Evolutionary conservation across 2,329 filamentous ascomycete genomes (phyloP), one percentile per base, ranked within the genome.

Genomic region (Aspergillus luchuensis): DNA sequence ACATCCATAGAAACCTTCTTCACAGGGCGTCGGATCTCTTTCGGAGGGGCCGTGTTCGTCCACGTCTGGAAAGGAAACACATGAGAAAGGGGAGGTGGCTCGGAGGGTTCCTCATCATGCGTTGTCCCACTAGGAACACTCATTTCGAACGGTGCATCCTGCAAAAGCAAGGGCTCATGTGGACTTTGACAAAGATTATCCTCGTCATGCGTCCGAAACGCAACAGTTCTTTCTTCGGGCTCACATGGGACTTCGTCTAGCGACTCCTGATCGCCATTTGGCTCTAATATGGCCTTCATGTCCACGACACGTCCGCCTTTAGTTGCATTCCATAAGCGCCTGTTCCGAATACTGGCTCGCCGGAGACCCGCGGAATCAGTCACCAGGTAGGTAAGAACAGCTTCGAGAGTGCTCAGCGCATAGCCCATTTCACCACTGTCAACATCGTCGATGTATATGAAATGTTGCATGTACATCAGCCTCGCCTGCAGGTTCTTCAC

Each of bases 371-470:
- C 87, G 0, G 94, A 96, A 72, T 96, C 93, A 62, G 88, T 86
- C 8, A 89, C 86, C 2, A 99, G 85, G 73, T 99, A 98, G 1
- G 91, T 88, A 36, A 99, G 78, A 0, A 99, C 95, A 6, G 92
- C 95, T 75, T 99, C 95, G 62, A 98, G 91, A 0, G 95, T 99
- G 76, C 94, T 98, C 54, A 99, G 78, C 0, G 94, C 93, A 76
- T 99, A 99, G 8, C 95, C 95, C 82, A 96, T 89, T 78, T 99
- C 95, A 52, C 95, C 95, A 63, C 88, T 96, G 67, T 99, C 95
- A 8, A 99, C 92, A 77, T 99, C 95, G 69, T 98, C 95, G 54
- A 97, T 93, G 76, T 97, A 99, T 67, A 97, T 95, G 72, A 97
- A 99, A 71, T 96, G 92, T 47, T 94, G 90, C 84, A 98, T 97